A percentile compares a stretch with the other conserved stretches of the same genome.
These are phyloP conservation scores for Apiospora sp. DNA, from an alignment of 2,329 filamentous ascomycete genomes.

Conservation along the genomic window DNA sequence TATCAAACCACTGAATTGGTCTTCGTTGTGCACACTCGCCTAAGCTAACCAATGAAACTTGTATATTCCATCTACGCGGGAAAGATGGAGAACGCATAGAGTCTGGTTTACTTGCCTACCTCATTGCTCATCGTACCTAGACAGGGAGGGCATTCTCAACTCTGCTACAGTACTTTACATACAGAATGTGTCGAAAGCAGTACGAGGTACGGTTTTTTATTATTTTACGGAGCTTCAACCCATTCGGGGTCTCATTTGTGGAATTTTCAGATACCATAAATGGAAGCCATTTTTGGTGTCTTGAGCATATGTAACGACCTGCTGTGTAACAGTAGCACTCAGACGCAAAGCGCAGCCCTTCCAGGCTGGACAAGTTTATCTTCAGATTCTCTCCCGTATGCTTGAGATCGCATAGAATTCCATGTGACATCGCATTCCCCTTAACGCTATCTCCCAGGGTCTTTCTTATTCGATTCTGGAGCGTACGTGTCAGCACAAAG, in stretches of 20 bases:
- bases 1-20: background rate
- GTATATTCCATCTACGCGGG: background rate
- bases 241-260: background rate
- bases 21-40: no score
- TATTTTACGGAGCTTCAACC: background rate
- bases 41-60: background rate
- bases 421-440: background rate
- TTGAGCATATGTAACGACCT: background rate
- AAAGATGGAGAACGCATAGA: no score
- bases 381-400: background rate
- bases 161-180: background rate
- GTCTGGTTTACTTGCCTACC: background rate
- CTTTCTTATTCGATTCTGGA: conserved; percentile 16
- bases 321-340: background rate
- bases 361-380: background rate
- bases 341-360: background rate
- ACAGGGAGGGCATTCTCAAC: background rate
- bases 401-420: background rate
- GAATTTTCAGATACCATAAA: background rate
- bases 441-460: background rate
- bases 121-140: no score
- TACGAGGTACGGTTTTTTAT: background rate
- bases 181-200: background rate
- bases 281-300: background rate
- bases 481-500: conserved; percentile 1